Evolutionary conservation across 176 grass and related monocot genomes (phyloP), one percentile per base, ranked within the genome.

Genomic region (Neostapfia colusana): DNA sequence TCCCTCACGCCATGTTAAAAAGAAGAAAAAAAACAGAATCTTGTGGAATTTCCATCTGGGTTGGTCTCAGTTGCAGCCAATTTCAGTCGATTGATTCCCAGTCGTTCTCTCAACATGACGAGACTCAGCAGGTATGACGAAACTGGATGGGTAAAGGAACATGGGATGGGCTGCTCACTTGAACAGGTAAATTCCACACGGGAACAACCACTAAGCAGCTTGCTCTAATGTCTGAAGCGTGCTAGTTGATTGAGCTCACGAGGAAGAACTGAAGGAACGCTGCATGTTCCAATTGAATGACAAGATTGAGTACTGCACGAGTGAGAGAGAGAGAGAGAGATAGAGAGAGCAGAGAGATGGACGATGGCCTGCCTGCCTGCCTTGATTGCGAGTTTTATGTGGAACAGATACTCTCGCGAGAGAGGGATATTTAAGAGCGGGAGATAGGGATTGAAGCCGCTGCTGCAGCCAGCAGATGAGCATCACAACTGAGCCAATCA

Each of bases 361-460:
- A 34, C 18, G 45, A 51, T 51, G 20, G 7, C 16, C 16, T 16
- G 10, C 67, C 67, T 31, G 43, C 14, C 25, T 53, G 17, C 36
- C 69, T 72, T 55, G 69, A 59, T 74, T 74, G 71, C 35, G 36
- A 44, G 43, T 67, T 67, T 67, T 67, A 67, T 67, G 10, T 67
- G 38, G 10, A 2, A n/a, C 62, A 43, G 65, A 42, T 38, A 23
- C 31, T 35, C 16, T 7, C 6, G 0, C 27, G 17, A 16, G 8
- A 20, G 42, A 34, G 51, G 51, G 70, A 73, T 73, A 57, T 57
- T 73, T 73, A 57, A 58, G n/a, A 58, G 55, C 12, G 55, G 55
- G 55, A 54, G 55, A 58, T 42, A 15, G 8, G 72, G 54, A 61
- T 44, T 16, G 38, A 10, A 26, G 14, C 39, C 0, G 23, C 13